Base-by-base conservation (phyloP, 768 basidiomycete species). In the Suillus occidentalis region DNA sequence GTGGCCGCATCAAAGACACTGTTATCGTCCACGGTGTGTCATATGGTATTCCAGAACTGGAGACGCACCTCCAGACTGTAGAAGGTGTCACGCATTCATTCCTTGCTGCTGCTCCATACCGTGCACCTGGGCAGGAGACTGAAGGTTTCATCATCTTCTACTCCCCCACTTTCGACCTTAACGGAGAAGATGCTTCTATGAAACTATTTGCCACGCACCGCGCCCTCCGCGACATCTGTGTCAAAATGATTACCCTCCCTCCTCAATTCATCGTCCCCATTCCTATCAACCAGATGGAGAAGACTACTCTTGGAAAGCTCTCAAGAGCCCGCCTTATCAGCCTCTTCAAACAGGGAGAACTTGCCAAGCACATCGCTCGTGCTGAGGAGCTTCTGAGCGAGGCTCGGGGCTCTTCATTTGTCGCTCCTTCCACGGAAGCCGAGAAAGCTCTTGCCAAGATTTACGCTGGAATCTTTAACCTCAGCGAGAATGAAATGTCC, bases 111-210 rank as follows among this genome's bases (percentile, higher is more conserved):
- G 71, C 75, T 40, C 78, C 80, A 18, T 76, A 82, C 65, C 81
- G 81, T 62, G 71, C 78, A 4, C 67, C 72, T 0, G 72, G 72
- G 28, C 76, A 80, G 25, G 76, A 80, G 39, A 81, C 82, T 1
- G 81, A 83, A 65, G 79, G 80, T 1, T 82, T 81, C 64, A 68
- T 72, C 28, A 68, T 83, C 34, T 83, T 83, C 75, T 83, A 83
- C 61, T 67, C 73, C 1, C 76, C 76, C 10, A 61, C 69, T 2
- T 73, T 73, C 36, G 66, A 70, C 42, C 42, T 73, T 28, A 1
- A 69, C 28, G 65, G 50, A 13, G 66, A 71, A 20, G 73, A 68
- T 57, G 71, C 69, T 8, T 60, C 73, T 4, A 40, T 34, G 25
- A 69, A 63, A 57, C 49, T 73, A 18, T 36, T 47, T 4, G 65